Evolutionary conservation across 306 rosid species (phyloP).

Genomic region (Benincasa hispida): DNA sequence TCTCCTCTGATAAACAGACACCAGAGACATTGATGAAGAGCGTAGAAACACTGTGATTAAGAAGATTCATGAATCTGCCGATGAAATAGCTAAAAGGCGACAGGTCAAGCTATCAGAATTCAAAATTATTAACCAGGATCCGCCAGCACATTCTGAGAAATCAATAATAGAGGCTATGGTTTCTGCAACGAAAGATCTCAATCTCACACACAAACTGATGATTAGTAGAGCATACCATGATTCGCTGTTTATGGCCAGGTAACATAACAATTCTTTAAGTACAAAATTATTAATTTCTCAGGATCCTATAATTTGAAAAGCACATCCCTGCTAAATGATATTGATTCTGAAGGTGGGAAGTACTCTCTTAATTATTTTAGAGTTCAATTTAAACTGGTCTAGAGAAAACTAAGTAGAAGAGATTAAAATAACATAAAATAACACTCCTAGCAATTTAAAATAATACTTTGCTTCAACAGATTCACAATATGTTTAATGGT

Average conservation of each 20-base stretch:
- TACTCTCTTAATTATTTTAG: neutral
- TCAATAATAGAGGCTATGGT: constrained; percentile 59
- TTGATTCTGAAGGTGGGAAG: neutral
- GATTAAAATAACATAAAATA: neutral
- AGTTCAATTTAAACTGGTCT: neutral
- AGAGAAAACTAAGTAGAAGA: neutral
- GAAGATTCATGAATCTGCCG: constrained; percentile 64
- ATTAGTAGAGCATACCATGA: constrained; percentile 95
- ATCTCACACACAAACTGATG: constrained; percentile 74
- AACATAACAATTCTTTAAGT: neutral
- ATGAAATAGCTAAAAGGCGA: constrained; percentile 41
- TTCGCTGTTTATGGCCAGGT: constrained; percentile 94
- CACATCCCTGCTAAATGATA: neutral
- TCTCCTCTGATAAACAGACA: constrained; percentile 32
- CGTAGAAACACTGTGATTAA: constrained; percentile 71
- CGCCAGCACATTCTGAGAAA: constrained; percentile 69
- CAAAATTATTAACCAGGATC: constrained; percentile 76
- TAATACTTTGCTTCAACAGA: neutral
- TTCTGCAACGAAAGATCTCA: constrained; percentile 57
- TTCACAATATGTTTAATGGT: neutral
- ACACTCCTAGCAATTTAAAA: too few relatives aligned
- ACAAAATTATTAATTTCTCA: neutral
- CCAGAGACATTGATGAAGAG: constrained; percentile 81
- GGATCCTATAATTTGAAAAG: neutral
- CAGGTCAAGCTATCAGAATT: constrained; percentile 67